Base-by-base conservation (phyloP, 2,329 filamentous ascomycete genomes). In the Fusarium torreyae region DNA sequence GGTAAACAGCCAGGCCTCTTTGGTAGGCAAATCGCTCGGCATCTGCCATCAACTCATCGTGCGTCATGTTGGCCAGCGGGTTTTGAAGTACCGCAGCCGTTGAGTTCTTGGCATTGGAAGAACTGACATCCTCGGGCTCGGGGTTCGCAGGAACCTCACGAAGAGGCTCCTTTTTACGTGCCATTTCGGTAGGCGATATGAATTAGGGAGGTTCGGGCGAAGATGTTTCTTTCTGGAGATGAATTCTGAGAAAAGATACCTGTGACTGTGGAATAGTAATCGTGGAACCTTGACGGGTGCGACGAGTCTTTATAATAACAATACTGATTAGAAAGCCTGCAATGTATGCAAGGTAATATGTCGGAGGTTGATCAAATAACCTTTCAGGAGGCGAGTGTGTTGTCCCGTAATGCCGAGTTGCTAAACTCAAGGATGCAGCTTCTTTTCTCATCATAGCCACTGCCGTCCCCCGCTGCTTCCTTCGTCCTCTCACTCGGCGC, bases 1-100 rank as follows among this genome's bases (percentile, higher is more conserved):
- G 72, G 57, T 86, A 79, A 24, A 86, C 82, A 1, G 73, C 74
- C 42, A 91, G 79, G 28, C 80, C 80, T 61, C 86, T 63, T 17
- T 59, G 26, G 7, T 28, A 48, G n/a, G 60, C 61, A 22, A 74
- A 69, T 1, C 18, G 45, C n/a, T 69, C 61, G 9, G 53, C 68
- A 52, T 74, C 70, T 11, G 48, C 52, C 14, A 72, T 42, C 17
- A 74, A 57, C 9, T 72, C 58, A 6, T 68, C 68, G 3, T 71
- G 57, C 5, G 56, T 44, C 50, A 72, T 54, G 45, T 68, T 49
- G 13, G 62, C 53, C 15, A 73, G 60, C n/a, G 72, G 72, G 31
- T 75, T 74, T n/a, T 67, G 69, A 8, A 67, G 46, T 10, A 68
- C 26, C 17, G 71, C 43, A 8, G 68, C 60, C 14, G 56, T 40